Conservation (phyloP, 192 early-diverging fungal genomes). For the Entomortierella chlamydospora region DNA sequence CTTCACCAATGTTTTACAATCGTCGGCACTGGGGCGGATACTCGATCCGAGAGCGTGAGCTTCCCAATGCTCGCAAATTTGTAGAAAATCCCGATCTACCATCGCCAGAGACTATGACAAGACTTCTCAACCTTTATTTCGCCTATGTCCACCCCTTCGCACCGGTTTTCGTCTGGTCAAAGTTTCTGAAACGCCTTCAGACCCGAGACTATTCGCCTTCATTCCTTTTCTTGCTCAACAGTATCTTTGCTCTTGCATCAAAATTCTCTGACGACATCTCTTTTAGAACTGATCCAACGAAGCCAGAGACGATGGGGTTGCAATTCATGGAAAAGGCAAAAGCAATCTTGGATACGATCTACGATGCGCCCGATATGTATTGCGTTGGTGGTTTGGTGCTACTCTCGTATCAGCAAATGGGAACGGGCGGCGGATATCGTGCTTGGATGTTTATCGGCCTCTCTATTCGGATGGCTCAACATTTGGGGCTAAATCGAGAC, state of each 20-base stretch:
- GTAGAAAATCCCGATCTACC: constrained; percentile 64
- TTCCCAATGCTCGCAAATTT: constrained; percentile 38
- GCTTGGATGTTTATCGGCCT: constrained; percentile 60
- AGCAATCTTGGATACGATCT: constrained; percentile 40
- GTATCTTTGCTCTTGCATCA: constrained; percentile 66
- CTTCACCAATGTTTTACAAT: constrained; percentile 76
- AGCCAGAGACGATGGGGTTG: constrained; percentile 64
- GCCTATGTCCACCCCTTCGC: constrained; percentile 75
- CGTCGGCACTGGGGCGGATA: constrained; percentile 58
- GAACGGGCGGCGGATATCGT: constrained; percentile 60
- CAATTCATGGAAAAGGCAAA: constrained; percentile 70
- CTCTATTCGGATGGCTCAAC: constrained; percentile 77
- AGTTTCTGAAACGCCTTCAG: constrained; percentile 53
- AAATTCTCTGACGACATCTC: constrained; percentile 57
- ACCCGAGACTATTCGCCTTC: constrained; percentile 51
- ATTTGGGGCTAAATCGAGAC: constrained; percentile 78
- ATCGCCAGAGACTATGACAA: constrained; percentile 66
- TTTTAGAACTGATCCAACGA: constrained; percentile 52
- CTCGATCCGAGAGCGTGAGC: constrained; percentile 56
- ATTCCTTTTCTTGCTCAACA: constrained; percentile 63
- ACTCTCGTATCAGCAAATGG: constrained; percentile 47
- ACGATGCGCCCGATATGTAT: constrained; percentile 39
- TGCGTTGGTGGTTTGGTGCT: constrained; percentile 40
- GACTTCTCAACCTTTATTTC: constrained; percentile 73
- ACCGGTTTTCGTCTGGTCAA: constrained; percentile 73